Conservation (phyloP, 2,329 filamentous ascomycete genomes). For the Rhynchosporium secalis region DNA sequence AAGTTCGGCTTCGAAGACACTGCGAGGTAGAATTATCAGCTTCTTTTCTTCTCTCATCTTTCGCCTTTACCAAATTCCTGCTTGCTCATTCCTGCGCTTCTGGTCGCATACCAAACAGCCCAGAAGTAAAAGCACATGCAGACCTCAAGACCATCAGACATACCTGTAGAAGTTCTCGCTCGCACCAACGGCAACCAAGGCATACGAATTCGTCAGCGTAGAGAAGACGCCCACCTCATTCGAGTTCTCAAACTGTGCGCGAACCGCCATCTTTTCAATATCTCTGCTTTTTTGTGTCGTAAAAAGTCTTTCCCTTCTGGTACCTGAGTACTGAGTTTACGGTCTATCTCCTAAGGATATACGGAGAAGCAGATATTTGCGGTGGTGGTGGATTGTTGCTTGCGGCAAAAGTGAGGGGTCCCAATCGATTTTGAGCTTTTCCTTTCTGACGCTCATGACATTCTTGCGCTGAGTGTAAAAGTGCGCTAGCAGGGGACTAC, state of each 20-base stretch:
- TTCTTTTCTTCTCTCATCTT: background rate
- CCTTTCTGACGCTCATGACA: constrained; percentile 9
- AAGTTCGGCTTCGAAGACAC: constrained; percentile 95
- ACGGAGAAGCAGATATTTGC: background rate
- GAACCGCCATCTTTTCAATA: constrained; percentile 59
- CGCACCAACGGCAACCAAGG: constrained; percentile 88
- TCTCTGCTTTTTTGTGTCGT: constrained; percentile 2
- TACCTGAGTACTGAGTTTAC: background rate
- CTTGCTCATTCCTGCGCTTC: background rate
- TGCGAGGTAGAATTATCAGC: constrained; percentile 40
- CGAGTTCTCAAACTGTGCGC: constrained; percentile 83
- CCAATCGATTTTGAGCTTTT: background rate
- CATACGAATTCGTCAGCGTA: constrained; percentile 96
- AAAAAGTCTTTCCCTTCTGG: constrained; percentile 5
- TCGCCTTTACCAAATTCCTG: background rate
- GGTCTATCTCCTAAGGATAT: background rate
- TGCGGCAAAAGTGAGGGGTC: background rate
- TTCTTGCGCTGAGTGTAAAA: background rate
- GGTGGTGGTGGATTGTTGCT: background rate
- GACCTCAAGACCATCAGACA: constrained; percentile 21
- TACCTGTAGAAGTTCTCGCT: constrained; percentile 98
- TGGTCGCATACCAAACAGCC: background rate
- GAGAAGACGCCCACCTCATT: constrained; percentile 97
- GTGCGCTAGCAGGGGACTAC: background rate
- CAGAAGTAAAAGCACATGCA: background rate